These are phyloP conservation scores for Crassisporium funariophilum DNA, from an alignment of 768 basidiomycete species.

Conservation along the genomic window DNA sequence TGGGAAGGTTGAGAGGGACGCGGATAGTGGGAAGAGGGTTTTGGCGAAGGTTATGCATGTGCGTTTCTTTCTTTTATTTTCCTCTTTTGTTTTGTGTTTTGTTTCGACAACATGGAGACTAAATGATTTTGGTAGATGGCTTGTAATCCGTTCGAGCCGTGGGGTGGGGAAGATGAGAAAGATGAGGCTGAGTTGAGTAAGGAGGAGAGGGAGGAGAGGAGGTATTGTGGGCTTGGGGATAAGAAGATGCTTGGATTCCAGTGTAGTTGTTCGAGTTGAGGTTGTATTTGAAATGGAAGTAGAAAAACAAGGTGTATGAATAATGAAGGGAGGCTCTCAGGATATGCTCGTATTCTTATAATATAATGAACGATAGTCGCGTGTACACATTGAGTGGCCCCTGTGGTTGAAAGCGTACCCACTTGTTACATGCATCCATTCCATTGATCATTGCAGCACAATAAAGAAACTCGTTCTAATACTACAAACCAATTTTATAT, in stretches of 20 bases:
- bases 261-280: slow-evolving; percentile 88
- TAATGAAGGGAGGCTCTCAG: too few relatives aligned
- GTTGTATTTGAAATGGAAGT: background rate
- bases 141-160: slow-evolving; percentile 78
- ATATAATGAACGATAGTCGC: too few relatives aligned
- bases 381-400: too few relatives aligned
- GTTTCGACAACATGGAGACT: too few relatives aligned
- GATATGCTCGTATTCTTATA: too few relatives aligned
- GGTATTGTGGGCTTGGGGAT: slow-evolving; percentile 79
- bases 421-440: too few relatives aligned
- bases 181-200: slow-evolving; percentile 50
- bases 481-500: too few relatives aligned
- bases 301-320: background rate
- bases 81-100: background rate
- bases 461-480: slow-evolving; percentile 4
- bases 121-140: slow-evolving; percentile 68
- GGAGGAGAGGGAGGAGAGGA: slow-evolving; percentile 69
- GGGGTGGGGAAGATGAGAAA: slow-evolving; percentile 75
- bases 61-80: slow-evolving; percentile 28
- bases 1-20: slow-evolving; percentile 66
- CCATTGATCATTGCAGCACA: background rate
- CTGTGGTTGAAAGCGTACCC: too few relatives aligned
- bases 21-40: slow-evolving; percentile 60
- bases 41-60: slow-evolving; percentile 85
- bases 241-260: slow-evolving; percentile 84